Percentiles rank a stretch among this genome's conserved stretches.
phyloP scores from a whole-genome alignment of 306 rosid species.

The Vigna angularis region DNA sequence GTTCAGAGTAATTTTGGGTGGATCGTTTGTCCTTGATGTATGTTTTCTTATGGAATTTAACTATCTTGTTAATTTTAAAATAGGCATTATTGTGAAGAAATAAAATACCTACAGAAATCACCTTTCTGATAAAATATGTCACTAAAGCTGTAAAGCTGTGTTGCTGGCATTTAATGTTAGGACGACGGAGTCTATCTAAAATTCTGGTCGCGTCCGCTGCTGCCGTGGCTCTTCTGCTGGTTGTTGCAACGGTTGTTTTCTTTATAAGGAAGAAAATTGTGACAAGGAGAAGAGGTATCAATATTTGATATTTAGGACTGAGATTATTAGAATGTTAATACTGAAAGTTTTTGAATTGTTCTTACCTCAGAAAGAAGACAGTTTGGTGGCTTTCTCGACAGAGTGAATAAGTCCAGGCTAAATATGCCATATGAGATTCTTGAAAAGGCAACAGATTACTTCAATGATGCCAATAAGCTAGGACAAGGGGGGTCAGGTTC shows the following conservation, averaged over 20 bases:
- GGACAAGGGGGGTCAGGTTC: conserved; percentile 93
- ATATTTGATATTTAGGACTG: conserved; percentile 18
- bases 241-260: conserved; percentile 51
- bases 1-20: not conserved
- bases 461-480: conserved; percentile 60
- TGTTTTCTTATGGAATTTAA: conserved; percentile 1
- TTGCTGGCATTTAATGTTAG: conserved; percentile 46
- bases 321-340: not conserved
- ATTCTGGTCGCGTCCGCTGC: conserved; percentile 51
- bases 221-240: conserved; percentile 57
- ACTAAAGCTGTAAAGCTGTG: conserved; percentile 22
- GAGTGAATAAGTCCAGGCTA: conserved; percentile 65
- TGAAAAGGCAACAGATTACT: conserved; percentile 75
- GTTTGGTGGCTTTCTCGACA: conserved; percentile 60
- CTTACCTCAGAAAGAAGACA: conserved; percentile 59
- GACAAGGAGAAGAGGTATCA: conserved; percentile 60
- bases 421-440: conserved; percentile 68
- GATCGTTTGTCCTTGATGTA: not conserved
- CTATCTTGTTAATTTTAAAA: not conserved
- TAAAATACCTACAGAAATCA: not conserved
- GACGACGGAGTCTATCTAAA: conserved; percentile 43
- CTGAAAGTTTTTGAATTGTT: not conserved
- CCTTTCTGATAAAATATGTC: not conserved
- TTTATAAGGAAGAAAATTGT: conserved; percentile 53
- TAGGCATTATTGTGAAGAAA: not conserved